Percentiles rank a stretch among this genome's conserved stretches.
These are phyloP conservation scores for Solanum rostratum DNA, from an alignment of 257 asterid species.

Conservation along the genomic window DNA sequence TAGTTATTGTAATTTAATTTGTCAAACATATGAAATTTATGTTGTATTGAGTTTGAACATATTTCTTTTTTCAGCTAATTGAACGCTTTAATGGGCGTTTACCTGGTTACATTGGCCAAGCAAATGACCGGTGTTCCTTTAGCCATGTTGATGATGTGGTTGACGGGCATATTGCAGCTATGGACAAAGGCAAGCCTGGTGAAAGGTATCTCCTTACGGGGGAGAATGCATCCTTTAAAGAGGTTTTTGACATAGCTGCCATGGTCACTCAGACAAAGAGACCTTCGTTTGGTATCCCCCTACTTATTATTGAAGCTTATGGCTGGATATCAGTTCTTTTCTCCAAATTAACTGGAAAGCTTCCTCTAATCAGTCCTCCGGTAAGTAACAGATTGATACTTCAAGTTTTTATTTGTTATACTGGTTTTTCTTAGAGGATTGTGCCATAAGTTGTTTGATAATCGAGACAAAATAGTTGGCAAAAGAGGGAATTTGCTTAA, in stretches of 20 bases:
- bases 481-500: background rate
- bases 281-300: slow-evolving; percentile 60
- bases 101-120: slow-evolving; percentile 79
- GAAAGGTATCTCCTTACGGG: slow-evolving; percentile 91
- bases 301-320: slow-evolving; percentile 36
- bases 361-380: slow-evolving; percentile 89
- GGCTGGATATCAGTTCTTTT: slow-evolving; percentile 59
- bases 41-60: background rate
- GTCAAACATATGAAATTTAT: background rate
- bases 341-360: slow-evolving; percentile 72
- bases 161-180: slow-evolving; percentile 78
- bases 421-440: background rate
- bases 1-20: background rate
- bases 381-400: slow-evolving; percentile 25
- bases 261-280: slow-evolving; percentile 48
- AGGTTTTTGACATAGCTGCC: slow-evolving; percentile 69
- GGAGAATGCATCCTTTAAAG: slow-evolving; percentile 81
- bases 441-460: background rate
- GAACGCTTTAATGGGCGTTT: slow-evolving; percentile 73
- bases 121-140: slow-evolving; percentile 48
- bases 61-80: slow-evolving; percentile 41
- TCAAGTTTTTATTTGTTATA: background rate
- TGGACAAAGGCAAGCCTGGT: slow-evolving; percentile 55
- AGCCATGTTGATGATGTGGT: slow-evolving; percentile 86
- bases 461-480: background rate